Evolutionary conservation across 2,329 filamentous ascomycete genomes (phyloP), one percentile per base, ranked within the genome.

Genomic region (Trichoderma hamatum): DNA sequence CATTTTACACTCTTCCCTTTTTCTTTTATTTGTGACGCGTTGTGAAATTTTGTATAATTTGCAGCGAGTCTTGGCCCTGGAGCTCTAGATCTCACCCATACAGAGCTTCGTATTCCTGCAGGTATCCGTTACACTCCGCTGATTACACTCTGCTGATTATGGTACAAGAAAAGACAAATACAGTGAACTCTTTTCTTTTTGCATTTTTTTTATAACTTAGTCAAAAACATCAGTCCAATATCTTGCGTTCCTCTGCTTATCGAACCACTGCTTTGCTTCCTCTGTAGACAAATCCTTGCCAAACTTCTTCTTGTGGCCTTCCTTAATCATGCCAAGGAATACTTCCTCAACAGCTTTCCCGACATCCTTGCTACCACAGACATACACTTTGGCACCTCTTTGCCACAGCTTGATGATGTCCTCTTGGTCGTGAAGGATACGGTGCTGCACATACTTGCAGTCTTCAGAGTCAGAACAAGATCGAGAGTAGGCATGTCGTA

Each of bases 141-240:
- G 1, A 30, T 30, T 30, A 30, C n/a, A 30, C 30, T 30, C 9
- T 30, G 30, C 9, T 30, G 1, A 30, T 30, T 30, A 30, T 30
- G 30, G 9, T 30, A 3, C 9, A 30, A 30, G 30, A 30, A 7
- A 30, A 30, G 9, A 6, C 30, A 30, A 30, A 7, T 7, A 30
- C 30, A n/a, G n/a, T n/a, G n/a, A n/a, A n/a, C n/a, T 30, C 30
- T 5, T 30, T 5, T 7, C 30, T 30, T 30, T 30, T 30, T 3
- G 5, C 30, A 5, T 30, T 30, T 7, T 6, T 5, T 30, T 30
- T 30, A 6, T 30, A 30, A 30, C 49, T 70, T 78, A 87, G 71
- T 87, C 85, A 80, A 89, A 90, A 16, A 90, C 87, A 78, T 90
- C 88, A 3, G 84, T 86, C 19, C 85, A 84, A 72, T 86, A 89